These are phyloP conservation scores for Roridomyces roridus DNA, from an alignment of 768 basidiomycete genomes.

Conservation along the genomic window DNA sequence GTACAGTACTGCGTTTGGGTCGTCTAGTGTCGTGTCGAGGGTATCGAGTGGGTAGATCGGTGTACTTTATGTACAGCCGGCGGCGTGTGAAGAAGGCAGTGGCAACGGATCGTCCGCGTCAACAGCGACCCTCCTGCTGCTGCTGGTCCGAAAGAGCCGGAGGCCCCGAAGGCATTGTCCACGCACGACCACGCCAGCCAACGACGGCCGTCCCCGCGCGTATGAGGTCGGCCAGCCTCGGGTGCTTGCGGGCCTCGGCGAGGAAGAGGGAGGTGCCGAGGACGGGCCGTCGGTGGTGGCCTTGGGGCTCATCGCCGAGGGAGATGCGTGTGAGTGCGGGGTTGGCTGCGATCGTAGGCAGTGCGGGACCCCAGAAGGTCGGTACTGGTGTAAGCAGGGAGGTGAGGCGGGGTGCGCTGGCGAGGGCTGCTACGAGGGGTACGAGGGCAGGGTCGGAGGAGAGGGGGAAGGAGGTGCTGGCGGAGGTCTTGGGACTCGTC, in stretches of 20 bases:
- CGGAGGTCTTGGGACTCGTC: constrained; percentile 48
- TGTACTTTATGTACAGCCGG: too few relatives aligned
- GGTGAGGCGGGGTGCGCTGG: constrained; percentile 49
- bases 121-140: too few relatives aligned
- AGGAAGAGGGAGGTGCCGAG: constrained; percentile 62
- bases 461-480: constrained; percentile 61
- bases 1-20: too few relatives aligned
- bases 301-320: constrained; percentile 12
- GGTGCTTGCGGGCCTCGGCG: constrained; percentile 58
- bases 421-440: constrained; percentile 39
- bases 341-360: constrained; percentile 57
- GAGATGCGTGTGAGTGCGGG: constrained; percentile 37
- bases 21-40: too few relatives aligned
- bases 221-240: constrained; percentile 59
- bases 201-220: constrained; percentile 55
- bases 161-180: too few relatives aligned
- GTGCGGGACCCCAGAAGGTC: constrained; percentile 61
- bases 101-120: too few relatives aligned
- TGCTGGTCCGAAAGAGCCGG: too few relatives aligned
- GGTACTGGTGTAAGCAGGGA: constrained; percentile 61
- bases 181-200: not conserved
- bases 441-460: constrained; percentile 51
- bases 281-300: constrained; percentile 36
- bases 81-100: too few relatives aligned
- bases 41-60: too few relatives aligned